Percentiles rank a stretch among this genome's conserved stretches.
Evolutionary conservation across 306 rosid species (phyloP).

Genomic region (Vigna radiata): DNA sequence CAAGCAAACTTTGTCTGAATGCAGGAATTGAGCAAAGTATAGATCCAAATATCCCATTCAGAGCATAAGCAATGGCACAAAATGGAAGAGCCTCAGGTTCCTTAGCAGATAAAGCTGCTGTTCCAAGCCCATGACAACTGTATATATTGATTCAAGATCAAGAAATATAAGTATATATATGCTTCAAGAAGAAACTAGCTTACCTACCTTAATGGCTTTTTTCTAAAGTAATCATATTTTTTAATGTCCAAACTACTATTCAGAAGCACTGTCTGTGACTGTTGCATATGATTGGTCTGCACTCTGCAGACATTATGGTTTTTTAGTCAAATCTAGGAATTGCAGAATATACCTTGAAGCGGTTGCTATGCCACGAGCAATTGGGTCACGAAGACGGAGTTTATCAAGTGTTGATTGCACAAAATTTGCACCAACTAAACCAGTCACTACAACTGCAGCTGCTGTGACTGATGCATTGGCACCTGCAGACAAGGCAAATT

Average conservation of each 20-base stretch:
- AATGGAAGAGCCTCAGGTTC: constrained; percentile 96
- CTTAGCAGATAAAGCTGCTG: constrained; percentile 87
- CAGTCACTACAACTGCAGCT: constrained; percentile 75
- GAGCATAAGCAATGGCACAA: constrained; percentile 83
- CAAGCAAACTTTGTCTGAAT: constrained; percentile 72
- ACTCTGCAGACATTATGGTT: constrained; percentile 4
- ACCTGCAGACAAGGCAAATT: constrained; percentile 53
- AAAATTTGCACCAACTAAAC: constrained; percentile 87
- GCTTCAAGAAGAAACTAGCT: constrained; percentile 1
- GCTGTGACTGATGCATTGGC: constrained; percentile 82
- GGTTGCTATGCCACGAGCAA: constrained; percentile 90
- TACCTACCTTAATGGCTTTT: not conserved
- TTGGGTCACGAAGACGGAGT: constrained; percentile 77
- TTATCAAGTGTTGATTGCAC: constrained; percentile 77
- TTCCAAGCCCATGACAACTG: constrained; percentile 86
- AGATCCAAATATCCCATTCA: constrained; percentile 84
- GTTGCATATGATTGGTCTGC: constrained; percentile 13
- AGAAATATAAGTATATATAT: not conserved
- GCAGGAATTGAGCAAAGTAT: constrained; percentile 77
- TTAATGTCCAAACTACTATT: constrained; percentile 19
- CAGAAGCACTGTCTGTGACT: constrained; percentile 16
- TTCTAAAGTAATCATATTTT: not conserved
- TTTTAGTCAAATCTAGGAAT: constrained; percentile 12
- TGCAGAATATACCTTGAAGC: constrained; percentile 73
- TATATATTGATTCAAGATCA: constrained; percentile 18